Conservation (phyloP, 2,329 filamentous ascomycete species). For the Epichloe amarillans region DNA sequence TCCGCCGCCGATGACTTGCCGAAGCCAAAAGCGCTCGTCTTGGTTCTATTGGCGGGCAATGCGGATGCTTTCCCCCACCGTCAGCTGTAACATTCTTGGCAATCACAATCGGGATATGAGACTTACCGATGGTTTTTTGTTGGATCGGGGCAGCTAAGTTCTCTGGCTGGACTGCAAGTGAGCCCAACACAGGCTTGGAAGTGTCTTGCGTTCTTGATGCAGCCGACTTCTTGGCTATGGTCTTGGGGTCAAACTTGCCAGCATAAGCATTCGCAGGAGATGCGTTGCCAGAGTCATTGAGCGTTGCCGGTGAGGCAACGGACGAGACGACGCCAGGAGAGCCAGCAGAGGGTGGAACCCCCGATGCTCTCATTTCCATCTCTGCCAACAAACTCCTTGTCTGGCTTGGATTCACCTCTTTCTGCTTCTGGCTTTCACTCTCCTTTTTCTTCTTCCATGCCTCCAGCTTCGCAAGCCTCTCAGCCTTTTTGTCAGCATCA, state of each 20-base stretch:
- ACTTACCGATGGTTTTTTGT: constrained; percentile 24
- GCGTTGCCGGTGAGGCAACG: constrained; percentile 34
- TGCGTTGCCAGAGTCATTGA: constrained; percentile 27
- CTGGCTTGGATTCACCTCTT: constrained; percentile 50
- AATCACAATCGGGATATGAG: not conserved
- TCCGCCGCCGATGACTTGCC: constrained; percentile 54
- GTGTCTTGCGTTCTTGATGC: constrained; percentile 42
- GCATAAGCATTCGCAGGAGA: constrained; percentile 49
- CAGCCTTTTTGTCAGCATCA: constrained; percentile 63
- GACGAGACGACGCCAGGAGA: constrained; percentile 39
- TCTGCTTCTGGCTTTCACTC: constrained; percentile 58
- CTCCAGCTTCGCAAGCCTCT: constrained; percentile 68
- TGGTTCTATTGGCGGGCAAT: constrained; percentile 54
- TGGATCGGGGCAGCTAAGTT: constrained; percentile 20
- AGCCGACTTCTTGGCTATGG: constrained; percentile 66
- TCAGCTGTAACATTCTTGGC: not conserved
- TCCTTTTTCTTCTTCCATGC: constrained; percentile 89
- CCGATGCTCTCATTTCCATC: constrained; percentile 57
- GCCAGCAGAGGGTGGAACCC: constrained; percentile 26
- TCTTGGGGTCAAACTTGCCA: constrained; percentile 79
- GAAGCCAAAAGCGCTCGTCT: constrained; percentile 76
- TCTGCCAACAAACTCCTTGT: constrained; percentile 56
- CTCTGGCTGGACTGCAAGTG: constrained; percentile 27
- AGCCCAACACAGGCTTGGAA: constrained; percentile 35
- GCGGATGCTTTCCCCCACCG: constrained; percentile 29